A percentile compares a stretch with the other conserved stretches of the same genome.
Conservation (phyloP, 352 stramenopile species). For the Globisporangium spinosum region DNA sequence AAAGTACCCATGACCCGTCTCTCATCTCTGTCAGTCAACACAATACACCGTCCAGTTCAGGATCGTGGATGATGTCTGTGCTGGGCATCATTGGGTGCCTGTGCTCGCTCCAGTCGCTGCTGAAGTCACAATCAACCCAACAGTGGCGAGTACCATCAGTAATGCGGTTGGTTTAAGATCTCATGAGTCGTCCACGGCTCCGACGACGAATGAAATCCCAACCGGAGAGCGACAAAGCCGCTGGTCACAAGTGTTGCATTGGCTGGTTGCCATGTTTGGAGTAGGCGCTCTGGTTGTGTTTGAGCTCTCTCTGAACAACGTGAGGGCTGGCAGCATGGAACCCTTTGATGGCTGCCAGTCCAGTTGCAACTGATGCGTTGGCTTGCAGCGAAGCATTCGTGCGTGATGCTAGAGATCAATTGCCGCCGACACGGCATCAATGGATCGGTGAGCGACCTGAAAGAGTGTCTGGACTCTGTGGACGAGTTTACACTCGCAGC, state of each 20-base stretch:
- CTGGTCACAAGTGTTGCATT: background rate
- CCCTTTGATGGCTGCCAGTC: background rate
- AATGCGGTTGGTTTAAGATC: background rate
- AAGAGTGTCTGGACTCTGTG: background rate
- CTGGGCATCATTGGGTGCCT: background rate
- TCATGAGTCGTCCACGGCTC: too few species aligned
- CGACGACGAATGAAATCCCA: too few species aligned
- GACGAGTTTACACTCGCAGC: background rate
- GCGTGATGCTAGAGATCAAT: background rate
- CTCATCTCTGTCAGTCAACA: too few species aligned
- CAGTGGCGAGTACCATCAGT: background rate
- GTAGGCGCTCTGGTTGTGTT: background rate
- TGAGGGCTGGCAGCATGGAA: background rate
- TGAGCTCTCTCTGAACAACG: background rate
- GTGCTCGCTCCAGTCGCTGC: background rate
- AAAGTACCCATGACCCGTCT: too few species aligned
- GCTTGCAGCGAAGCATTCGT: background rate
- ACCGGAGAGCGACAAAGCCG: background rate
- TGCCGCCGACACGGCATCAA: background rate
- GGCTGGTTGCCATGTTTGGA: background rate
- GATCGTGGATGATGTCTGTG: background rate
- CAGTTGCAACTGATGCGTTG: background rate
- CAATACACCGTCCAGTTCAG: too few species aligned
- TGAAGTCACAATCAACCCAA: background rate
- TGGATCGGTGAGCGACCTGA: background rate